Evolutionary conservation across 1,284 basidiomycete species (phyloP).

Genomic region (Ganoderma multipileum): DNA sequence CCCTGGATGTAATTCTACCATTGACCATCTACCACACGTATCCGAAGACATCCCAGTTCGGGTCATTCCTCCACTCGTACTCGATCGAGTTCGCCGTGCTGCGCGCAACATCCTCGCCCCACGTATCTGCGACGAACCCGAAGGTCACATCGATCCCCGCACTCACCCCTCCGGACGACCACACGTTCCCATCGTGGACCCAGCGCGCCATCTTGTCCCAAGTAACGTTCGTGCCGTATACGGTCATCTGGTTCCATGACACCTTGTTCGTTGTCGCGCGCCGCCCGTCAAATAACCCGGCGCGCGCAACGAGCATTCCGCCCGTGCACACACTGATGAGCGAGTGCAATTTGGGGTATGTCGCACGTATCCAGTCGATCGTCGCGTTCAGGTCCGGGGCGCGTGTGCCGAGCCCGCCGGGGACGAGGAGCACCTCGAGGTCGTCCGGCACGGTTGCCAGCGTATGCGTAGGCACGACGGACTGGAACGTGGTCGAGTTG

Average conservation of each 20-base stretch:
- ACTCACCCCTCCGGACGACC: constrained; percentile 11
- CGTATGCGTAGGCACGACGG: constrained; percentile 8
- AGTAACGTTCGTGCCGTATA: background rate
- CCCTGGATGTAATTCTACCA: background rate
- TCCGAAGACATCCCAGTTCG: constrained; percentile 14
- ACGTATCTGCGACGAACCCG: background rate
- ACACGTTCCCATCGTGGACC: constrained; percentile 7
- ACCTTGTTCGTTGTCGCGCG: constrained; percentile 8
- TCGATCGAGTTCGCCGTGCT: background rate
- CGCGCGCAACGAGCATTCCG: background rate
- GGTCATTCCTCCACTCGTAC: constrained; percentile 11
- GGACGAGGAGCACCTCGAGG: constrained; percentile 14
- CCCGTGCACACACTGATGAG: constrained; percentile 14
- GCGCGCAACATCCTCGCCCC: constrained; percentile 2
- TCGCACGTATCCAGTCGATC: background rate
- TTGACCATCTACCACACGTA: background rate
- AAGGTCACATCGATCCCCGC: constrained; percentile 3
- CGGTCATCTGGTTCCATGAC: background rate
- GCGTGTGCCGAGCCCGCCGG: constrained; percentile 10
- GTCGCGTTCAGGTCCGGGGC: background rate
- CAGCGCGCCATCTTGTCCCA: constrained; percentile 4
- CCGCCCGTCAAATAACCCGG: constrained; percentile 7
- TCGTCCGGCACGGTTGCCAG: constrained; percentile 2
- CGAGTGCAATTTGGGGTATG: background rate
- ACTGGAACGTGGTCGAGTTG: constrained; percentile 5